Evolutionary conservation across 2,329 filamentous ascomycete species (phyloP).

Genomic region (Didymella keratinophila): DNA sequence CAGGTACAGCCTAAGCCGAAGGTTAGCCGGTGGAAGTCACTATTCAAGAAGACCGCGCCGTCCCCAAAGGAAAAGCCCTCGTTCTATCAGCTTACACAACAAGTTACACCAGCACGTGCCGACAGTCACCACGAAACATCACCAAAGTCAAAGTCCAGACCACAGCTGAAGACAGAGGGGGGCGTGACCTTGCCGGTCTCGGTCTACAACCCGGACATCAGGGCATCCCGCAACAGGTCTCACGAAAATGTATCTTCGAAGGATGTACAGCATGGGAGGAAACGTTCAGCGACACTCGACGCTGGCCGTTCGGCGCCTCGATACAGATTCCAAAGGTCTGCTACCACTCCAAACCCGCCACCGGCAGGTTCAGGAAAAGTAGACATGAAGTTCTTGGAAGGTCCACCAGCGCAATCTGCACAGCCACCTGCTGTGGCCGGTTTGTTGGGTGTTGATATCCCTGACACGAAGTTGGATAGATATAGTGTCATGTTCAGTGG

Average conservation of each 20-base stretch:
- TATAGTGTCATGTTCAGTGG: slow-evolving; percentile 94
- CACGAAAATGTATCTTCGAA: slow-evolving; percentile 27
- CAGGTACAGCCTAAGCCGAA: slow-evolving; percentile 43
- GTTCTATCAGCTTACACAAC: slow-evolving; percentile 48
- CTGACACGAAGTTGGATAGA: slow-evolving; percentile 79
- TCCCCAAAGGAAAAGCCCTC: slow-evolving; percentile 35
- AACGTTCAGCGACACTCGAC: slow-evolving; percentile 18
- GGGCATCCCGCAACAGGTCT: slow-evolving; percentile 39
- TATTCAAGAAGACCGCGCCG: slow-evolving; percentile 46
- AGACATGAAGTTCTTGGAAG: slow-evolving; percentile 1
- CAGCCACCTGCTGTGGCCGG: slow-evolving; percentile 9
- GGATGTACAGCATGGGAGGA: slow-evolving; percentile 32
- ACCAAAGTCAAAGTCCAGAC: slow-evolving; percentile 14
- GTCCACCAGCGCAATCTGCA: background rate
- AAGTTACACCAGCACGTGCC: slow-evolving; percentile 33
- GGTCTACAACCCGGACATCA: slow-evolving; percentile 41
- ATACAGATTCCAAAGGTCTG: slow-evolving; percentile 23
- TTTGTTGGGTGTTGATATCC: slow-evolving; percentile 78
- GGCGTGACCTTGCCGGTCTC: slow-evolving; percentile 36
- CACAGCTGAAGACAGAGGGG: slow-evolving; percentile 23
- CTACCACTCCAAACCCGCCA: slow-evolving; percentile 31
- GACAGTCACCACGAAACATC: slow-evolving; percentile 45
- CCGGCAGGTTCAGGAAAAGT: background rate
- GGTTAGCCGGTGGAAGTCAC: slow-evolving; percentile 50
- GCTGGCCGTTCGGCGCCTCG: slow-evolving; percentile 10